Percentiles rank a stretch among this genome's conserved stretches.
Evolutionary conservation across 495 filamentous ascomycete genomes (phyloP).

Genomic region (Aspergillus steynii): DNA sequence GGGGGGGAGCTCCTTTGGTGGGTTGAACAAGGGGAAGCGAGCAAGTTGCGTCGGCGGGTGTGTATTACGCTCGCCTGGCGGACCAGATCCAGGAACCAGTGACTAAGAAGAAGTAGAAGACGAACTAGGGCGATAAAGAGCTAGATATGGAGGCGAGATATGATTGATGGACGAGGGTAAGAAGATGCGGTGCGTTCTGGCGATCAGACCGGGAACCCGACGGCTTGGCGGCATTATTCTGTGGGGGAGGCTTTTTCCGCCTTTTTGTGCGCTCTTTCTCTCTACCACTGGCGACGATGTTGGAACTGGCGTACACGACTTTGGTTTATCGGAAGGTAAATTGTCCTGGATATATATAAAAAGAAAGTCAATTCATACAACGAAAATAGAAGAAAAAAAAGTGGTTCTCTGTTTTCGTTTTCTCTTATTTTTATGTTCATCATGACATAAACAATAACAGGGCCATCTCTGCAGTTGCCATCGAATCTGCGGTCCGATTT

Average conservation of each 20-base stretch:
- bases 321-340: no score
- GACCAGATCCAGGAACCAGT: background rate
- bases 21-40: background rate
- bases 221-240: conserved; percentile 9
- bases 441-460: no score
- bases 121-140: conserved; percentile 1
- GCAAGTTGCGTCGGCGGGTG: background rate
- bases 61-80: background rate
- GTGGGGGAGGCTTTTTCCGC: background rate
- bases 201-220: conserved; percentile 13
- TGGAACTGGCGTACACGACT: no score
- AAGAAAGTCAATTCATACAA: no score
- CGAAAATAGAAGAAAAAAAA: no score
- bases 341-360: no score
- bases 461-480: no score
- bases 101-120: background rate
- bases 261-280: background rate
- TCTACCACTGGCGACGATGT: no score
- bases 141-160: background rate
- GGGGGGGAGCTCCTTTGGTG: background rate
- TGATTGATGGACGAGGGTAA: background rate
- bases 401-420: no score
- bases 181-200: conserved; percentile 8
- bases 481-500: no score
- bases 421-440: no score